A percentile compares a stretch with the other conserved stretches of the same genome.
These are phyloP conservation scores for Debaryomyces fabryi DNA, from an alignment of 1,139 yeast genomes.

Conservation along the genomic window DNA sequence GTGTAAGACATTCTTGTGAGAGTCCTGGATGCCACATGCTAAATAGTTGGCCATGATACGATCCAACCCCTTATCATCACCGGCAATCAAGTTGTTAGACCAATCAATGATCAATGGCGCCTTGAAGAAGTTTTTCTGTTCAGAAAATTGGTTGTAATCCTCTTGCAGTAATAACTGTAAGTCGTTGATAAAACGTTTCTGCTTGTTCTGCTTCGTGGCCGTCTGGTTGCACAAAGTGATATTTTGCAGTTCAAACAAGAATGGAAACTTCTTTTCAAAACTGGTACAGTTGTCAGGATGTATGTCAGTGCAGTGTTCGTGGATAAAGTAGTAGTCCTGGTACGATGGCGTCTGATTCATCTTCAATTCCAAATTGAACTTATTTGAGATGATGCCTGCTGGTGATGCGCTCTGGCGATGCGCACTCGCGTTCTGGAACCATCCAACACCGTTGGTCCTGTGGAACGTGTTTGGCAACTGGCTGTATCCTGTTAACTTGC, in stretches of 20 bases:
- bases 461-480: constrained; percentile 26
- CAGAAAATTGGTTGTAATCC: constrained; percentile 22
- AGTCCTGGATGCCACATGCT: constrained; percentile 40
- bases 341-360: constrained; percentile 28
- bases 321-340: constrained; percentile 38
- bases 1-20: constrained; percentile 14
- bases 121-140: constrained; percentile 3
- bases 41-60: constrained; percentile 47
- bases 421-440: neutral
- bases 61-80: constrained; percentile 46
- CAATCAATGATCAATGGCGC: constrained; percentile 62
- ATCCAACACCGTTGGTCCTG: constrained; percentile 14
- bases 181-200: constrained; percentile 24
- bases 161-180: constrained; percentile 21
- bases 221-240: constrained; percentile 17
- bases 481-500: constrained; percentile 25
- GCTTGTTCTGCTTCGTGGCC: constrained; percentile 12
- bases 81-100: constrained; percentile 54
- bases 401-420: neutral
- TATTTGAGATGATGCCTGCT: constrained; percentile 10
- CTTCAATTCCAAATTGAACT: constrained; percentile 30
- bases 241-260: constrained; percentile 14
- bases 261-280: constrained; percentile 29
- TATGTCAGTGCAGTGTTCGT: constrained; percentile 40
- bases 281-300: constrained; percentile 48